phyloP scores from a whole-genome alignment of 2,329 filamentous ascomycete species.

The Rutstroemia sp. region DNA sequence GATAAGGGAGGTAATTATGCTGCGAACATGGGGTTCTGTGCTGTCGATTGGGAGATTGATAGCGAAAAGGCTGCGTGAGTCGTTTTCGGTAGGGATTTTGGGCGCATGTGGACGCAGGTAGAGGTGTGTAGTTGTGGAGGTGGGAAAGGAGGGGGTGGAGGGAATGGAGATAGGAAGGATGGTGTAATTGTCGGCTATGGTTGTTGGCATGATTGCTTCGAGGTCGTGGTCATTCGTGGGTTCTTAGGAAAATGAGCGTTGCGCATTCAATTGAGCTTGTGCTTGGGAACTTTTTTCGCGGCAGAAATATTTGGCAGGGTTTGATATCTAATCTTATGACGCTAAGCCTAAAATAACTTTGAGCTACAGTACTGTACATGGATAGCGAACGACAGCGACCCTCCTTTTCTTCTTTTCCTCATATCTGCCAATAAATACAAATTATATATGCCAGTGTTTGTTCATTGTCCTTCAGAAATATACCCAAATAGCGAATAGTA shows the following conservation, averaged over 20 bases:
- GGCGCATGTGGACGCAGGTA: slow-evolving; percentile 81
- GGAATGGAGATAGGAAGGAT: slow-evolving; percentile 27
- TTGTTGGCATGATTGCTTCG: slow-evolving; percentile 4
- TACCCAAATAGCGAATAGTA: neutral
- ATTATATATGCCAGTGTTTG: neutral
- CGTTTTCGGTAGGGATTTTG: slow-evolving; percentile 64
- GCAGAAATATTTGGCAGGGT: slow-evolving; percentile 12
- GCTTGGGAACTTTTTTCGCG: slow-evolving; percentile 8
- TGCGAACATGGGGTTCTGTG: slow-evolving; percentile 67
- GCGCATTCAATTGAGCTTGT: slow-evolving; percentile 1
- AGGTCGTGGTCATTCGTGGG: neutral
- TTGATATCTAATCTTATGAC: slow-evolving; percentile 24
- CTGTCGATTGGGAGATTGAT: slow-evolving; percentile 84
- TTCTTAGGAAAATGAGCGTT: neutral
- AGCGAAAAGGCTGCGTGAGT: slow-evolving; percentile 78
- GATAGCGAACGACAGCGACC: neutral
- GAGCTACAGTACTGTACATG: slow-evolving; percentile 5
- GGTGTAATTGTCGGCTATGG: slow-evolving; percentile 21
- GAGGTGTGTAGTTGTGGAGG: slow-evolving; percentile 67
- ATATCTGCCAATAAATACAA: neutral
- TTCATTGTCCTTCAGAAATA: neutral
- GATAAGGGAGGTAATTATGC: slow-evolving; percentile 67
- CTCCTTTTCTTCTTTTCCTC: neutral
- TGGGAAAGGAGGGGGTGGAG: slow-evolving; percentile 50
- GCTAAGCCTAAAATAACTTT: slow-evolving; percentile 13